Evolutionary conservation across 148 eudicot species (phyloP), one percentile per base, ranked within the genome.

Genomic region (Talinum fruticosum): DNA sequence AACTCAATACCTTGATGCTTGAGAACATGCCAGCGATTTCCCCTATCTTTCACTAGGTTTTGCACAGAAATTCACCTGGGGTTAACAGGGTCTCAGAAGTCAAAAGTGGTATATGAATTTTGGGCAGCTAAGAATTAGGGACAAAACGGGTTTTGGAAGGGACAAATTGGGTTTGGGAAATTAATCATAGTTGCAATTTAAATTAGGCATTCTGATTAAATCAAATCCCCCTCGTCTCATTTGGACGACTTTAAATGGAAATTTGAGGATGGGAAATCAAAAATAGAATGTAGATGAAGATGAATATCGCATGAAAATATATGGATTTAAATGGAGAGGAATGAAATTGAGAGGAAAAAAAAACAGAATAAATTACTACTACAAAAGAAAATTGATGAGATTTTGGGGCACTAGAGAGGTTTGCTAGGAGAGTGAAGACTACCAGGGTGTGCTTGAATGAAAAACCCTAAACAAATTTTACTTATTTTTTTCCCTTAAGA

Each of bases 21-120:
- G 41, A 64, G 77, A 24, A 76, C 82, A 83, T 75, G 79, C 85
- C 75, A 79, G 34, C 1, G 41, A 82, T 51, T 19, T 78, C 78
- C 64, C 38, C 28, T 19, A 21, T 18, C 30, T 75, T n/a, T 23
- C 33, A 32, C 35, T 29, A 23, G 73, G 5, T 73, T 38, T 32
- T 69, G 54, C 24, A 59, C 67, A 45, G 26, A 75, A 4, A 44
- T 49, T 71, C 72, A 69, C 66, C 82, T 70, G 82, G 71, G 37
- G 14, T 69, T 35, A 29, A 32, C 23, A 36, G 53, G 73, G 29
- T 23, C 18, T 45, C 32, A 76, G 34, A 53, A 53, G 80, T 54
- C 72, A 69, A 61, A 44, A 61, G 3, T 21, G 35, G 34, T 61
- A 32, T 64, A 53, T 76, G 80, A 76, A 64, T 26, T 44, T 68